Percentiles rank a stretch among this genome's conserved stretches.
Conservation (phyloP, 345 rosid species). For the Salix caprea region DNA sequence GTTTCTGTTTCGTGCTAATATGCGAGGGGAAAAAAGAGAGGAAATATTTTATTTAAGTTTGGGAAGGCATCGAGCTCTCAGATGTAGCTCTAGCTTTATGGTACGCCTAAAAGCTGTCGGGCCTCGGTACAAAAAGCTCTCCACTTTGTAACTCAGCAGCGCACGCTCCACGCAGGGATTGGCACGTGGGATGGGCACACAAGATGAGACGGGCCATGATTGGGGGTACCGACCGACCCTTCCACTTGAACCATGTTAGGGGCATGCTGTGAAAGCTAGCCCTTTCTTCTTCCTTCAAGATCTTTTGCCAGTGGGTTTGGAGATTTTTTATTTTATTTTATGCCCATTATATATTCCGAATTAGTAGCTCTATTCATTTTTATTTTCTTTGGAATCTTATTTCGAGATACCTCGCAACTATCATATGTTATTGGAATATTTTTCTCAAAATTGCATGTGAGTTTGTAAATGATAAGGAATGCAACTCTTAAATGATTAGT, state of each 20-base stretch:
- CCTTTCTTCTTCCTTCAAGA: neutral
- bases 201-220: slow-evolving; percentile 19
- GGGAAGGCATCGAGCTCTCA: slow-evolving; percentile 8
- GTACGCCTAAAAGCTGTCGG: slow-evolving; percentile 41
- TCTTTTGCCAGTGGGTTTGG: neutral
- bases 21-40: neutral
- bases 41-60: neutral
- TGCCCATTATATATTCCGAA: too few relatives aligned
- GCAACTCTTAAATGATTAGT: too few relatives aligned
- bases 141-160: slow-evolving; percentile 40
- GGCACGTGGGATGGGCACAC: slow-evolving; percentile 48
- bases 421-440: too few relatives aligned
- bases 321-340: neutral
- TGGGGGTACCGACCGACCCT: slow-evolving; percentile 15
- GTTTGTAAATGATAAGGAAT: too few relatives aligned
- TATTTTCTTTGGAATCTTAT: too few relatives aligned
- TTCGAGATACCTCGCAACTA: too few relatives aligned
- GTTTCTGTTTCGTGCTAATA: too few relatives aligned
- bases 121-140: slow-evolving; percentile 9
- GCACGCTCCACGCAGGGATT: slow-evolving; percentile 17
- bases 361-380: too few relatives aligned
- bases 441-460: too few relatives aligned
- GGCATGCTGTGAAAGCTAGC: neutral
- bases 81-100: slow-evolving; percentile 16
- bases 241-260: slow-evolving; percentile 1